Evolutionary conservation across 2,329 filamentous ascomycete genomes (phyloP).

Genomic region (Ophiostoma fasciatum): DNA sequence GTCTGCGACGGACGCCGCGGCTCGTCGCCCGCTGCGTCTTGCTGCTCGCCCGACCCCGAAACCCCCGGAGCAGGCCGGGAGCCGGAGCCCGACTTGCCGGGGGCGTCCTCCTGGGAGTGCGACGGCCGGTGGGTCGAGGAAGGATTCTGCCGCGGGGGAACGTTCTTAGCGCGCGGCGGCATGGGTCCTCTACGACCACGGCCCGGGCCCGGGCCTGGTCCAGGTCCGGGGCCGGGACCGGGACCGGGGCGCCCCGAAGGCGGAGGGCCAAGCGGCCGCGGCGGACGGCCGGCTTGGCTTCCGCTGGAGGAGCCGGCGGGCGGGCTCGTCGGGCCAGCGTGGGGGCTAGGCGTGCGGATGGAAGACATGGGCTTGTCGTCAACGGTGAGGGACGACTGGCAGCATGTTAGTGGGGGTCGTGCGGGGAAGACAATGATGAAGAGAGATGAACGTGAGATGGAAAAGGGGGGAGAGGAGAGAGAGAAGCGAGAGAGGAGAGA

Average conservation of each 20-base stretch:
- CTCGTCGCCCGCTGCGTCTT: too few species aligned
- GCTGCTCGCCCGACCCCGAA: too few species aligned
- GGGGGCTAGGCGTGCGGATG: not conserved
- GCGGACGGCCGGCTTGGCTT: conserved; percentile 4
- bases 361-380: conserved; percentile 33
- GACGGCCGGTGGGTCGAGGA: conserved; percentile 40
- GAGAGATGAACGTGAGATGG: not conserved
- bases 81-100: conserved; percentile 20
- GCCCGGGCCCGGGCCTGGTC: too few species aligned
- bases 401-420: not conserved
- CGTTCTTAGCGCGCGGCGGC: conserved; percentile 30
- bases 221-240: too few species aligned
- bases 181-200: conserved; percentile 26
- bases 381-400: conserved; percentile 52
- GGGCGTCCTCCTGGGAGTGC: conserved; percentile 52
- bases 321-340: not conserved
- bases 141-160: conserved; percentile 29
- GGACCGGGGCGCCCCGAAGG: conserved; percentile 1
- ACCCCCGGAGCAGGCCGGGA: too few species aligned
- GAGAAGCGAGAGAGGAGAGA: not conserved
- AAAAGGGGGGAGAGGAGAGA: conserved; percentile 14
- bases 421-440: not conserved
- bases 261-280: conserved; percentile 16
- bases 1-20: conserved; percentile 17
- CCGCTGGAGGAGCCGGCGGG: too few species aligned